Evolutionary conservation across 1,139 yeast genomes (phyloP).

Genomic region (Nakaseomyces delphensis): DNA sequence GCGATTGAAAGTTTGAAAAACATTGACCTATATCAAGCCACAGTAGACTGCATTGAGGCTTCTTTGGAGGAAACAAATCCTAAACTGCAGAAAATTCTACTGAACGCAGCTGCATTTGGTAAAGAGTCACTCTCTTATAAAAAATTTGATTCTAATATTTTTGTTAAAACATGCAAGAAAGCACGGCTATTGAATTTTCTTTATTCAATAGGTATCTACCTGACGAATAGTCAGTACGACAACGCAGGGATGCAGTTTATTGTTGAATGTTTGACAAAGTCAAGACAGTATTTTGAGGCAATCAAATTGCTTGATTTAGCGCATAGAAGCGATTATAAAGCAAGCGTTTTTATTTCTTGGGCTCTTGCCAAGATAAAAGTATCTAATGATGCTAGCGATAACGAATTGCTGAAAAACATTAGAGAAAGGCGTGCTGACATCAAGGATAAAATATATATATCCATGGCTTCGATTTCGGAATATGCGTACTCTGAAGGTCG

Average conservation of each 20-base stretch:
- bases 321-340: slow-evolving; percentile 9
- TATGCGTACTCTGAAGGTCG: slow-evolving; percentile 84
- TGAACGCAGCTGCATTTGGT: slow-evolving; percentile 82
- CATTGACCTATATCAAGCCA: slow-evolving; percentile 52
- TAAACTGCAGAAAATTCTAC: slow-evolving; percentile 67
- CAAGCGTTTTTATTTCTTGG: slow-evolving; percentile 63
- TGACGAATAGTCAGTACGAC: slow-evolving; percentile 50
- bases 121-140: slow-evolving; percentile 44
- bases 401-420: slow-evolving; percentile 45
- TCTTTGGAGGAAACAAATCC: slow-evolving; percentile 72
- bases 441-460: slow-evolving; percentile 32
- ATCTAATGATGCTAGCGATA: slow-evolving; percentile 49
- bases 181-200: slow-evolving; percentile 49
- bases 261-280: slow-evolving; percentile 48
- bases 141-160: slow-evolving; percentile 30
- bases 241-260: slow-evolving; percentile 46
- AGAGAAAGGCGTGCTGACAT: slow-evolving; percentile 34
- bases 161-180: slow-evolving; percentile 50
- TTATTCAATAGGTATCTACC: slow-evolving; percentile 53
- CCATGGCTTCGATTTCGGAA: slow-evolving; percentile 57
- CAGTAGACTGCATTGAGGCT: slow-evolving; percentile 62
- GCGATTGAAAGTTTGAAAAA: slow-evolving; percentile 73
- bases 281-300: slow-evolving; percentile 58
- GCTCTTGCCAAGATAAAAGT: slow-evolving; percentile 61
- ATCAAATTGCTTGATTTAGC: slow-evolving; percentile 37